Base-by-base conservation (phyloP, 371 early-diverging fungal genomes). In the Globomyces sp. region DNA sequence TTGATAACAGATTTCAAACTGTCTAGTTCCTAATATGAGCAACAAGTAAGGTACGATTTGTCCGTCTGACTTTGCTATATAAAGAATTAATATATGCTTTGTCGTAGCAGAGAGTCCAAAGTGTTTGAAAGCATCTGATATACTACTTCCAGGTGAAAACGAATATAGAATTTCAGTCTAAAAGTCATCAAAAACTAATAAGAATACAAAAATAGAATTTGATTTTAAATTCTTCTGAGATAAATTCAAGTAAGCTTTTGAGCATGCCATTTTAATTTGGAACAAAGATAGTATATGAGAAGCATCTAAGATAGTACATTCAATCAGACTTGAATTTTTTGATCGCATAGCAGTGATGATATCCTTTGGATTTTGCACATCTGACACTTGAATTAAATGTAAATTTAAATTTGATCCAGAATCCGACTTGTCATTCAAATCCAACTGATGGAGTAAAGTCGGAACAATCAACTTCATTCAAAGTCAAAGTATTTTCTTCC, bases 71-170 rank as follows among this genome's bases (percentile, higher is more conserved):
- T 24, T 24, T 24, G 24, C 24, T 24, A 24, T 24, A 24, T 24
- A 24, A 49, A 60, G 34, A 6, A 60, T 24, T 4, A 60, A 10
- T 6, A 60, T 60, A 36, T 60, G 37, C 4, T 41, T 60, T 2
- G 61, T 48, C 13, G 39, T 60, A 10, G 39, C 44, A 44, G 11
- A 37, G 6, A 60, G 11, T 13, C 61, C 61, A 60, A 60, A 60
- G 6, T 36, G 34, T 49, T 43, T 60, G 34, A 60, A 60, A 6
- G 61, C 61, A 36, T 60, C 61, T 3, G 61, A 44, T 10, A 60
- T 46, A 9, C 48, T 48, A 8, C 43, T 48, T 10, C 37, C 37
- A 44, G 36, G 61, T 37, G 61, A 60, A 37, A 60, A 50, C 9
- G 48, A 60, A 3, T 42, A 13, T 6, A 60, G 50, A 37, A 60